A percentile compares a stretch with the other conserved stretches of the same genome.
phyloP scores from a whole-genome alignment of 768 basidiomycete genomes.

The Tremella mesenterica region DNA sequence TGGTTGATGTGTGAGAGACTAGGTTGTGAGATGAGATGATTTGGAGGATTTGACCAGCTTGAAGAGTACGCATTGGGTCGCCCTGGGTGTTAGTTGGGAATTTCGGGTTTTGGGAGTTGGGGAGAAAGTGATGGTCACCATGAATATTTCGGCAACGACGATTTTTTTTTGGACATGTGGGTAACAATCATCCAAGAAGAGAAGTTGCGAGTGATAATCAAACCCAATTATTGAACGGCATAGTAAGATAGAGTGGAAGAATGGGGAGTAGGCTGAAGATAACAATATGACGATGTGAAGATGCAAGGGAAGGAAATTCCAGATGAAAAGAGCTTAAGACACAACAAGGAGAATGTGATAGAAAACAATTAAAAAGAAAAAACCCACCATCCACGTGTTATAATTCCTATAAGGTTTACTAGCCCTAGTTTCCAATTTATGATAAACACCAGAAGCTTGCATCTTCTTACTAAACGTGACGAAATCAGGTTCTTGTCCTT shows the following conservation, averaged over 20 bases:
- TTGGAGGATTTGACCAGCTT: slow-evolving; percentile 44
- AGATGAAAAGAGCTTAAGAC: no score
- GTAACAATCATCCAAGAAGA: no score
- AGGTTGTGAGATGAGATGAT: slow-evolving; percentile 44
- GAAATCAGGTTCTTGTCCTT: slow-evolving; percentile 44
- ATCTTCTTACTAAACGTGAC: slow-evolving; percentile 48
- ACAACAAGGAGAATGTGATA: no score
- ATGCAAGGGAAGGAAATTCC: no score
- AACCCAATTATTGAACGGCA: no score
- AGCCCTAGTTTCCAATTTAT: slow-evolving; percentile 43
- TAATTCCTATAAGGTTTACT: slow-evolving; percentile 42
- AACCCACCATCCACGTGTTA: slow-evolving; percentile 20
- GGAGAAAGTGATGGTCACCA: neutral
- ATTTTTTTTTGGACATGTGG: no score
- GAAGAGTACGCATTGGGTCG: slow-evolving; percentile 45
- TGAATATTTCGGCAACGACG: no score
- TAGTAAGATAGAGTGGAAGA: no score
- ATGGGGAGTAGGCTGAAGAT: no score
- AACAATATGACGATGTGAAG: no score
- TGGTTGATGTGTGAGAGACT: slow-evolving; percentile 41
- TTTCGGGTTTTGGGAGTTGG: neutral
- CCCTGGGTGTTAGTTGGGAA: slow-evolving; percentile 44
- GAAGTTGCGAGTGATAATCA: no score
- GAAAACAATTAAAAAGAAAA: no score
- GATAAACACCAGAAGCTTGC: slow-evolving; percentile 47